phyloP scores from a whole-genome alignment of 1,284 basidiomycete species.

The Xerocomus nothofagi region DNA sequence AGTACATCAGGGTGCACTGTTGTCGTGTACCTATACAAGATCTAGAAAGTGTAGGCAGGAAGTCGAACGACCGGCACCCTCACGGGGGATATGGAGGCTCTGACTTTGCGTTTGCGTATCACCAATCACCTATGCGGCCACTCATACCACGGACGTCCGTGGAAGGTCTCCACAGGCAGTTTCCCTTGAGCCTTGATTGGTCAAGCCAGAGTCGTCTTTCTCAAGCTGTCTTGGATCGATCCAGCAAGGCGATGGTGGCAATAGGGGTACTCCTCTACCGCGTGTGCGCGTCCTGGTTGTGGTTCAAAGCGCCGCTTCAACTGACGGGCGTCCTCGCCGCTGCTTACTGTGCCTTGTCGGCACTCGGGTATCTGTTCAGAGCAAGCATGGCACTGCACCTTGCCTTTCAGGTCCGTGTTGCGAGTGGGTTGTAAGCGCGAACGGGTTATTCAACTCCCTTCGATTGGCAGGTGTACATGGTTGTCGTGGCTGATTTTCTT shows the following conservation, averaged over 20 bases:
- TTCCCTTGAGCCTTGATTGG: not conserved
- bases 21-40: conserved; percentile 2
- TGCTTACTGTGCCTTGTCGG: not conserved
- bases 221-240: not conserved
- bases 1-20: conserved; percentile 5
- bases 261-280: conserved; percentile 1
- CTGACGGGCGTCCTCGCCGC: conserved; percentile 3
- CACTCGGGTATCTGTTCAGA: not conserved
- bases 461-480: conserved; percentile 7
- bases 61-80: not conserved
- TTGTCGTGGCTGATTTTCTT: conserved; percentile 6
- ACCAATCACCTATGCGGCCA: not conserved
- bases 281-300: conserved; percentile 7
- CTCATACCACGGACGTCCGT: not conserved
- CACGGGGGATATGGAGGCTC: conserved; percentile 9
- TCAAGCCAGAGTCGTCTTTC: not conserved
- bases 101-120: not conserved
- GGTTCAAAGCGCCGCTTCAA: conserved; percentile 12
- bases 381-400: not conserved
- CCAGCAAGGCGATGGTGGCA: not conserved
- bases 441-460: not conserved
- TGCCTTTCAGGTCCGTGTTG: conserved; percentile 11
- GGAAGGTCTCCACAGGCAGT: not conserved
- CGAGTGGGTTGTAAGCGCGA: not conserved
- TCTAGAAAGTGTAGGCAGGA: not conserved